These are phyloP conservation scores for Hypholoma sublateritium DNA, from an alignment of 768 basidiomycete genomes.

Conservation along the genomic window DNA sequence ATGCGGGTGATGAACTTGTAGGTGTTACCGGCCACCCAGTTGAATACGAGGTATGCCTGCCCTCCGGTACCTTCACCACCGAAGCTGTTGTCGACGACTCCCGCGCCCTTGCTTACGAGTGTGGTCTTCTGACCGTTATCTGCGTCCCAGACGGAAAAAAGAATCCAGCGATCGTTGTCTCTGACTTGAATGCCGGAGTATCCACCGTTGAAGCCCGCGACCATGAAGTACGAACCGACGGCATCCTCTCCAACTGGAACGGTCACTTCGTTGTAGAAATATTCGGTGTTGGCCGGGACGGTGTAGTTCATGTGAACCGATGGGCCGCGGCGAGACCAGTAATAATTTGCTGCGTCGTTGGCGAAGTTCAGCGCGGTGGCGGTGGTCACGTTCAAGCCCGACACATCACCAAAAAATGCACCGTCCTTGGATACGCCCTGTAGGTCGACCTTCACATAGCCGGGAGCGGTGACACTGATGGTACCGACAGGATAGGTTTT, in stretches of 20 bases:
- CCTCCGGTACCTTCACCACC: conserved; percentile 13
- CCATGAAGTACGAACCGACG: conserved; percentile 17
- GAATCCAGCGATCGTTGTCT: conserved; percentile 8
- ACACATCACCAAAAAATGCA: conserved; percentile 14
- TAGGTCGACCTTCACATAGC: conserved; percentile 16
- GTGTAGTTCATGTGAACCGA: conserved; percentile 16
- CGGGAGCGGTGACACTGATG: conserved; percentile 11
- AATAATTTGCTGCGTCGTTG: conserved; percentile 15
- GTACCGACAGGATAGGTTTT: conserved; percentile 16
- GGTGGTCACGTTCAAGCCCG: conserved; percentile 14
- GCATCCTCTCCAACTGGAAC: conserved; percentile 14
- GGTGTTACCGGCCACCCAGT: conserved; percentile 15
- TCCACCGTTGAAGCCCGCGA: conserved; percentile 11
- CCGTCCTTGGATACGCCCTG: conserved; percentile 15
- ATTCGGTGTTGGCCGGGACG: conserved; percentile 11
- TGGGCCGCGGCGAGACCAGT: conserved; percentile 18
- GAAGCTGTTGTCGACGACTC: conserved; percentile 14
- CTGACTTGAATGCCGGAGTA: conserved; percentile 16
- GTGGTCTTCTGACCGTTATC: conserved; percentile 16
- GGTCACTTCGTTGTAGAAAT: conserved; percentile 19
- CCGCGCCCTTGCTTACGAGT: conserved; percentile 16
- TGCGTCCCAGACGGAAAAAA: conserved; percentile 18
- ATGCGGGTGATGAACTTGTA: conserved; percentile 19
- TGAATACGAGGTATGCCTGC: conserved; percentile 12
- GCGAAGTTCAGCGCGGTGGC: conserved; percentile 10